Base-by-base conservation (phyloP, 2,329 filamentous ascomycete species). In the Colletotrichum musicola region DNA sequence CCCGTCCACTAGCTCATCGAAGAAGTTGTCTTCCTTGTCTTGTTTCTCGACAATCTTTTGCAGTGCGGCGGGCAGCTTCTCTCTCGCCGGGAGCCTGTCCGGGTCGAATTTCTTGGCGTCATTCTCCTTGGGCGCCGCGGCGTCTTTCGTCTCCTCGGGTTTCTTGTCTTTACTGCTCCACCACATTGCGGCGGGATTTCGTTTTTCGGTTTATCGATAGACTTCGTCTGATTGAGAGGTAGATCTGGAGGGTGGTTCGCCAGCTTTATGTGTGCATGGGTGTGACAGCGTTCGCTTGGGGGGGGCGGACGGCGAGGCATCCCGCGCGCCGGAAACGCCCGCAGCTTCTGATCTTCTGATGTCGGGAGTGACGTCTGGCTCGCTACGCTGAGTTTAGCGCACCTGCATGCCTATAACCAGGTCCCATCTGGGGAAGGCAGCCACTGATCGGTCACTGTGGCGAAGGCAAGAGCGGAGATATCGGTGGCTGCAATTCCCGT, bases 1-100 rank as follows among this genome's bases (percentile, higher is more conserved):
- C 81, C 93, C 92, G 66, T 94, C 90, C 71, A 92, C 90, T 44
- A 97, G 80, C 68, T 93, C 88, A 68, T 94, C 92, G 79, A 93
- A 93, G 74, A 94, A 90, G 74, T 89, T 90, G 38, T 93, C 92
- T 10, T 97, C 86, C 53, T 83, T 83, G 65, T 90, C 87, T 3
- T 83, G 79, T 72, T 85, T 83, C 71, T 90, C 87, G 25, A 90
- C 78, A 42, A 90, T 85, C 55, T 82, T 86, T 74, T 90, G 88
- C 57, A 90, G 77, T n/a, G 77, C 79, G 55, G 80, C 79, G 1
- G 88, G 86, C 13, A 91, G 84, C 77, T 87, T 85, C 71, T 84
- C 81, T 40, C 79, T 76, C 5, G 80, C 75, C 1, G 85, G 85
- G 16, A 87, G 83, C 74, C 83, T 85, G 66, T 81, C 73, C 10